Base-by-base conservation (phyloP, 2,329 filamentous ascomycete species). In the Ophiostoma populinum region DNA sequence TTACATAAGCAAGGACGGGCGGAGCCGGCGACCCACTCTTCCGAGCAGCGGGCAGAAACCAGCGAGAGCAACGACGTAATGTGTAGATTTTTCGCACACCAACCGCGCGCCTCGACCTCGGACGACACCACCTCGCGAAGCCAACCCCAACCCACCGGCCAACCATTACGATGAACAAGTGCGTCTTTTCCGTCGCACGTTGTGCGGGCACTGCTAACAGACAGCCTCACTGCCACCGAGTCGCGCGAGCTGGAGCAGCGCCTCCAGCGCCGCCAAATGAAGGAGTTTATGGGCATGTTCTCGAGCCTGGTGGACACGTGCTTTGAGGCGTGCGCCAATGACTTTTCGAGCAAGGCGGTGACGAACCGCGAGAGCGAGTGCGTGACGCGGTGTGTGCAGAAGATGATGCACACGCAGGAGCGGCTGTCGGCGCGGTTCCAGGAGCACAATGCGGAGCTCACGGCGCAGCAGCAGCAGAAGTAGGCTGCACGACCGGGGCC, bases 251-350 rank as follows among this genome's bases (percentile, higher is more conserved):
- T 98, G 54, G 79, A 92, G 61, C 63, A 73, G 62, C 83, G 90
- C 59, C 86, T 98, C 73, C 85, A 95, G 66, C 80, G 81, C 63
- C 92, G 90, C 62, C 90, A 98, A 63, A 82, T 98, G 69, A 93
- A 93, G 65, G 87, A 95, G 56, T 95, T 98, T 55, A 93, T 95
- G 78, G 80, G 74, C 51, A 90, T 95, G 55, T 70, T 70, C 50
- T 63, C 61, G 51, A 75, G 72, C 60, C 67, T 81, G 37, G 79
- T 85, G 49, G 77, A 83, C 57, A 71, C 77, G 61, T 98, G 90
- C 73, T 98, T 98, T 70, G 77, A 82, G 55, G 79, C 90, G 59
- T 98, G 90, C 67, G 74, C 98, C 61, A 87, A 86, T 59, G 86
- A 95, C 67, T 98, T 98, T 71, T 92, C 86, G 52, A 92, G 85